These are phyloP conservation scores for Marasmius tenuissimus DNA, from an alignment of 1,284 basidiomycete species.

Conservation along the genomic window DNA sequence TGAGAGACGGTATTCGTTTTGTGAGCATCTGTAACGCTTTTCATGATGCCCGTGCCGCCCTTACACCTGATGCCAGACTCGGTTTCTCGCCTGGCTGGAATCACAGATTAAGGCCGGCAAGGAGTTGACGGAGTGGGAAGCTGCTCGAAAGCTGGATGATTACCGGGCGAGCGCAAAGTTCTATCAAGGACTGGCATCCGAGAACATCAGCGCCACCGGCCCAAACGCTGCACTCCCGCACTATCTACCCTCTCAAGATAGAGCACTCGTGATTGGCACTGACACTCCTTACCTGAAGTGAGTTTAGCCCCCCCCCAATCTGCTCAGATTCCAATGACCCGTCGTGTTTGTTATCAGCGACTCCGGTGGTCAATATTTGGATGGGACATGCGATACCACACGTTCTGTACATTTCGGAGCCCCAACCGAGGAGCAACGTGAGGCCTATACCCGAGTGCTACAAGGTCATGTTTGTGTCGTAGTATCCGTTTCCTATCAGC, in stretches of 20 bases:
- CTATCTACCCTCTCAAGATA: conserved; percentile 79
- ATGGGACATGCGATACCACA: conserved; percentile 93
- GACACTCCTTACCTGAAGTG: conserved; percentile 89
- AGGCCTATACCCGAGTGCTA: conserved; percentile 91
- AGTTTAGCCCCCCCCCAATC: conserved; percentile 23
- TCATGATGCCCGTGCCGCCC: conserved; percentile 16
- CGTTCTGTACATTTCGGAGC: conserved; percentile 88
- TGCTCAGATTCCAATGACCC: not conserved
- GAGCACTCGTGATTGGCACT: conserved; percentile 74
- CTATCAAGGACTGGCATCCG: conserved; percentile 89
- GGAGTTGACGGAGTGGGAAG: conserved; percentile 89
- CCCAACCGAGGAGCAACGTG: conserved; percentile 76
- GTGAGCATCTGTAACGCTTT: conserved; percentile 43
- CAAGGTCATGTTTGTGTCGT: conserved; percentile 85
- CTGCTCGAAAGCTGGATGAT: conserved; percentile 79
- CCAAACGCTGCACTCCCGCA: conserved; percentile 93
- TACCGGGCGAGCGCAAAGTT: conserved; percentile 74
- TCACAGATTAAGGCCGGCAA: conserved; percentile 66
- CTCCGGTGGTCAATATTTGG: conserved; percentile 86
- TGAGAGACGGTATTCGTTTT: conserved; percentile 90
- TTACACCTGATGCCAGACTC: conserved; percentile 39
- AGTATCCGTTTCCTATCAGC: not conserved
- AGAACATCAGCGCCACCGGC: conserved; percentile 90
- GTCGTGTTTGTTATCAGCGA: conserved; percentile 49
- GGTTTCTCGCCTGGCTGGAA: conserved; percentile 91